phyloP scores from a whole-genome alignment of 805 yeast genomes.

The Myxozyma melibiosi region DNA sequence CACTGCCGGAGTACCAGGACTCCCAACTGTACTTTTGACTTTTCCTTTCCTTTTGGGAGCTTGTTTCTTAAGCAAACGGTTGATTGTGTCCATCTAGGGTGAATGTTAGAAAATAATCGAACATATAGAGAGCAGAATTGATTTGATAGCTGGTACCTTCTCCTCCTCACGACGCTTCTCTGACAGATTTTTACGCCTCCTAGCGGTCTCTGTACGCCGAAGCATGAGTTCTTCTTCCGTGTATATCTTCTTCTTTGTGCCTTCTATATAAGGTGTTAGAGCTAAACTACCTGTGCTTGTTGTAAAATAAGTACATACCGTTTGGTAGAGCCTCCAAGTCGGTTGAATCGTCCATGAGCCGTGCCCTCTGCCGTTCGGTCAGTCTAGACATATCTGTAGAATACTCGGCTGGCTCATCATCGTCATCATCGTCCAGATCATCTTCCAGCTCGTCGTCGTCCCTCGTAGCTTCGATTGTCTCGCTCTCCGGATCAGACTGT shows the following conservation, averaged over 20 bases:
- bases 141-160: slow-evolving; percentile 49
- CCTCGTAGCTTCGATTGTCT: background rate
- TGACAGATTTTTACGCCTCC: slow-evolving; percentile 82
- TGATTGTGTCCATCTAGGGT: slow-evolving; percentile 71
- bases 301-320: background rate
- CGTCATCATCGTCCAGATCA: slow-evolving; percentile 36
- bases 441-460: slow-evolving; percentile 31
- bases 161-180: slow-evolving; percentile 87
- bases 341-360: slow-evolving; percentile 35
- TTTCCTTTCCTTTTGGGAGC: slow-evolving; percentile 52
- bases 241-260: slow-evolving; percentile 54
- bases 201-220: slow-evolving; percentile 81
- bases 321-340: slow-evolving; percentile 34
- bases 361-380: slow-evolving; percentile 47
- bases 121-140: background rate
- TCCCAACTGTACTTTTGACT: slow-evolving; percentile 7
- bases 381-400: slow-evolving; percentile 37
- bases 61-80: slow-evolving; percentile 79
- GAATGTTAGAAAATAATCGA: background rate
- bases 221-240: slow-evolving; percentile 84
- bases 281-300: too few species aligned
- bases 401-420: slow-evolving; percentile 22
- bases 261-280: slow-evolving; percentile 25
- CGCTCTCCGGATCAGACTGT: slow-evolving; percentile 6
- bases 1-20: slow-evolving; percentile 20